Base-by-base conservation (phyloP, 192 early-diverging fungal species). In the Coemansia aciculifera region DNA sequence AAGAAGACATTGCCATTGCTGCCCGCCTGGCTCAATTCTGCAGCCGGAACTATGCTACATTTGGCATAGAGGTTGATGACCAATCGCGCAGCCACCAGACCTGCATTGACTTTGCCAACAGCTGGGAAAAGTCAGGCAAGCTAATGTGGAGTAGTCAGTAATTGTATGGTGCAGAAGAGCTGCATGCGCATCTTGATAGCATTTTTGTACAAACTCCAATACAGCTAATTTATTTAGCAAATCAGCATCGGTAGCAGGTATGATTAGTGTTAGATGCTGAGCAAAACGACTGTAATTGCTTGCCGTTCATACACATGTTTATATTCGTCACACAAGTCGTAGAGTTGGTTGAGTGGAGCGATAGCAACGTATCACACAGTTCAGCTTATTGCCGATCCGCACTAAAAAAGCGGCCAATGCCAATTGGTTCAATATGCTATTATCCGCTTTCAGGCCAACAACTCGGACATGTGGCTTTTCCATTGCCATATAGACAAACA, bases 391-490 rank as follows among this genome's bases (percentile, higher is more conserved):
- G 13, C 13, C 42, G 4, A 43, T 43, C 42, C 42, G 42, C 13
- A 17, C 42, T 27, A 27, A 27, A 43, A 17, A 17, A 17, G 42
- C 42, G 42, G 12, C 57, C 57, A 32, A 59, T 85, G 12, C 57
- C 57, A 32, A 59, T 85, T n/a, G 79, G 87, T 80, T 59, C 72
- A 86, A 37, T 88, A 84, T 64, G 77, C 79, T 24, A 85, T 86
- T 31, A 78, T 93, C 64, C 84, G 90, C 24, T 90, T 90, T 74
- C 42, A 73, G 24, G 87, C 88, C 31, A 86, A 91, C 76, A 93
- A 93, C 75, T 87, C 89, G n/a, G 92, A 90, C 36, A 81, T 85
- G 42, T 93, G 90, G 90, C 69, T 89, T 40, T 85, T 92, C 79
- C 91, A 92, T 78, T 94, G 92, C 75, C 92, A 92, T 75, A 15